Percentiles rank a stretch among this genome's conserved stretches.
These are phyloP conservation scores for Paramyrothecium roridum DNA, from an alignment of 2,329 filamentous ascomycete genomes.

Conservation along the genomic window DNA sequence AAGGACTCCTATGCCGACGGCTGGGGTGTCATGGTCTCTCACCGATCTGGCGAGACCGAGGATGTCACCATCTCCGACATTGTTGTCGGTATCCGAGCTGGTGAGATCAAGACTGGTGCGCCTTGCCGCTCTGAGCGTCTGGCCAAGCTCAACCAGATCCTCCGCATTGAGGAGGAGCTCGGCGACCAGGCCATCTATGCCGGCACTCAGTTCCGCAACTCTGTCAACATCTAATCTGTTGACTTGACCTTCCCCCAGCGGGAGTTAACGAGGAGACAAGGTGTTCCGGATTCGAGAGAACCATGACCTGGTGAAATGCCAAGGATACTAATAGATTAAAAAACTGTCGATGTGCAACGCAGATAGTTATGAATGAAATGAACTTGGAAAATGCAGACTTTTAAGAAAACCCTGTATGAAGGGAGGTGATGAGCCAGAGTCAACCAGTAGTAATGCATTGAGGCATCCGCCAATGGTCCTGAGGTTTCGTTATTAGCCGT, in stretches of 20 bases:
- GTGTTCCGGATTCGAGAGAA: background rate
- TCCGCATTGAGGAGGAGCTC: slow-evolving; percentile 99
- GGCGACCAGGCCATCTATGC: slow-evolving; percentile 89
- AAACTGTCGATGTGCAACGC: background rate
- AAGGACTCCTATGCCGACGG: slow-evolving; percentile 95
- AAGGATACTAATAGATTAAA: background rate
- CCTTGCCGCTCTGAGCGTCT: slow-evolving; percentile 95
- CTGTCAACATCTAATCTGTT: slow-evolving; percentile 74
- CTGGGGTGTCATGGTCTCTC: slow-evolving; percentile 99
- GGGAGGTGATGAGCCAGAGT: no score
- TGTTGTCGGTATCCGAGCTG: slow-evolving; percentile 90
- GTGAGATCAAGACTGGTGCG: slow-evolving; percentile 99
- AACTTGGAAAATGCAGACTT: background rate
- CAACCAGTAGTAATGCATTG: no score
- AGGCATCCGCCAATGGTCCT: no score
- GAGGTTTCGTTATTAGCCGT: no score
- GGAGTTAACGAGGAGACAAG: background rate
- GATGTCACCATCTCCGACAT: slow-evolving; percentile 99
- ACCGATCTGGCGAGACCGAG: slow-evolving; percentile 98
- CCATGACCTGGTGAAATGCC: background rate
- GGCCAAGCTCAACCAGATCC: slow-evolving; percentile 99
- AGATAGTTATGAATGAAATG: background rate
- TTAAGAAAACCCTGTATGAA: background rate
- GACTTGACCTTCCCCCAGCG: slow-evolving; percentile 9
- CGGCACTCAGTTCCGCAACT: slow-evolving; percentile 85